Evolutionary conservation across 202 grass and related monocot species (phyloP).

Genomic region (Brachypodium distachyon): DNA sequence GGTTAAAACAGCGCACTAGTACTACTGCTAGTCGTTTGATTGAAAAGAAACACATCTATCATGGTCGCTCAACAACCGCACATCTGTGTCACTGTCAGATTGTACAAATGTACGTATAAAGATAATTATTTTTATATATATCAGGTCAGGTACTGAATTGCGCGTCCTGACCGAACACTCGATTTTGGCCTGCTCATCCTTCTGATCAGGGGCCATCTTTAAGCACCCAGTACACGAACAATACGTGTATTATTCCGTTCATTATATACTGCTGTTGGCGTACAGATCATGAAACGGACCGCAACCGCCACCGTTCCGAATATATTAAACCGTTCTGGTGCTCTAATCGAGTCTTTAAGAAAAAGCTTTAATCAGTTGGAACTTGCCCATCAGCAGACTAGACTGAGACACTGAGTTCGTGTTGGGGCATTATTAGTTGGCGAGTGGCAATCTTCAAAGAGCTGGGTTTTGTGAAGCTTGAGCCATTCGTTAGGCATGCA

Average conservation of each 20-base stretch:
- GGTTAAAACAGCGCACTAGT: neutral
- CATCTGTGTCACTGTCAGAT: neutral
- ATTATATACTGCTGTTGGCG: neutral
- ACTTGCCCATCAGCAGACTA: constrained; percentile 7
- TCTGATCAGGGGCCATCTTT: neutral
- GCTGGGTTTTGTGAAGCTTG: neutral
- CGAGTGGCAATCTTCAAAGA: constrained; percentile 8
- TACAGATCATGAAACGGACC: neutral
- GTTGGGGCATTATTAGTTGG: constrained; percentile 23
- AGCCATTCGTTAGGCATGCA: neutral
- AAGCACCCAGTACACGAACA: neutral
- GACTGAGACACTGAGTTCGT: neutral
- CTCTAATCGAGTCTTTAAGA: constrained; percentile 27
- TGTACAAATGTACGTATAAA: neutral
- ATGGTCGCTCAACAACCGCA: neutral
- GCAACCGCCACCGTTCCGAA: neutral
- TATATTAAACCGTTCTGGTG: neutral
- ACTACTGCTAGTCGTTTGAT: neutral
- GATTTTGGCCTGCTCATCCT: neutral
- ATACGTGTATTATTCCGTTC: neutral
- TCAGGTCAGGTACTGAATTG: neutral
- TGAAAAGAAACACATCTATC: neutral
- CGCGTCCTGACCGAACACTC: neutral
- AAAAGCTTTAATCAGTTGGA: constrained; percentile 27
- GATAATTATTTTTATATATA: neutral